phyloP scores from a whole-genome alignment of 805 yeast species.

The Candida sphagnicola region DNA sequence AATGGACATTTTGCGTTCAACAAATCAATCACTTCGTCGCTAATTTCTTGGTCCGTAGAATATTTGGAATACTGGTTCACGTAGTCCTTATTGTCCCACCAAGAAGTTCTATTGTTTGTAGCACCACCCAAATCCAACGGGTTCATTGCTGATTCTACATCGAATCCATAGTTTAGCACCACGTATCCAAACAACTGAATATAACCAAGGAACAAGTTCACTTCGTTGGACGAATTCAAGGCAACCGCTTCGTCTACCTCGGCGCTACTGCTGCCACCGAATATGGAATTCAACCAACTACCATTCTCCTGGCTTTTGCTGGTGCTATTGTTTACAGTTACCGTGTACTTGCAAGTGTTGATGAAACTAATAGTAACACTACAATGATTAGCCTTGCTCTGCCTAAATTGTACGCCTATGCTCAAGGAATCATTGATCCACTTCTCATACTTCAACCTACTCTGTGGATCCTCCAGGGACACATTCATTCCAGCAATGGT shows the following conservation, averaged over 20 bases:
- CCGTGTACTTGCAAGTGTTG: slow-evolving; percentile 2
- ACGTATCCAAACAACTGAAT: slow-evolving; percentile 38
- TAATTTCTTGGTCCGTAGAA: slow-evolving; percentile 14
- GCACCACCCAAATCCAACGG: slow-evolving; percentile 10
- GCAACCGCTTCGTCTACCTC: background rate
- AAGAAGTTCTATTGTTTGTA: slow-evolving; percentile 12
- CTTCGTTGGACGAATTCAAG: background rate
- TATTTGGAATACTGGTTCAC: slow-evolving; percentile 19
- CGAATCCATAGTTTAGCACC: slow-evolving; percentile 34
- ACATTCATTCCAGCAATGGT: slow-evolving; percentile 1
- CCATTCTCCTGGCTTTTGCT: slow-evolving; percentile 3
- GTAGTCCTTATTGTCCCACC: slow-evolving; percentile 39
- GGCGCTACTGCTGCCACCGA: slow-evolving; percentile 7
- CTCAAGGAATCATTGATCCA: slow-evolving; percentile 17
- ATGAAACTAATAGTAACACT: slow-evolving; percentile 5
- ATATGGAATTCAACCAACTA: slow-evolving; percentile 14
- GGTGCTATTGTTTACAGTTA: background rate
- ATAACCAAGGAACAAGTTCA: slow-evolving; percentile 29
- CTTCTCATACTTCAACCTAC: slow-evolving; percentile 11
- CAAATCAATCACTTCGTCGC: slow-evolving; percentile 14
- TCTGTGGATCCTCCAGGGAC: background rate
- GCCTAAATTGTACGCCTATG: slow-evolving; percentile 16
- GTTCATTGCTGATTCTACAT: slow-evolving; percentile 10
- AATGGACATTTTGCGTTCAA: slow-evolving; percentile 14
- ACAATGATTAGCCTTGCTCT: background rate